Evolutionary conservation across 352 stramenopile species (phyloP).

Genomic region (Phytopythium sindhum): DNA sequence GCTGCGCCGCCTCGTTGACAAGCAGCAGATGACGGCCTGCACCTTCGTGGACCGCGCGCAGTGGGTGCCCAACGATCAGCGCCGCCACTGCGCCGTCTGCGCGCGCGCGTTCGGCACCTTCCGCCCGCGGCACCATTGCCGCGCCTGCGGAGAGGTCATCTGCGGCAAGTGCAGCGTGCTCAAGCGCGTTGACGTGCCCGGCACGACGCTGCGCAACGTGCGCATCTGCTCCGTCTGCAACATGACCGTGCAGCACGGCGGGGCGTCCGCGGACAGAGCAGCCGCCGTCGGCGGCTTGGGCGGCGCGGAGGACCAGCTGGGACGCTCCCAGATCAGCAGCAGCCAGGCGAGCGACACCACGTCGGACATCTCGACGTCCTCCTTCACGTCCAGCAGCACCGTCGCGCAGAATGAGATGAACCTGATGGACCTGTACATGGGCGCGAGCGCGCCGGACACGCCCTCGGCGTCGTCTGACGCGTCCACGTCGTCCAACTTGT

Average conservation of each 20-base stretch:
- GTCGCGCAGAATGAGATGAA: conserved; percentile 85
- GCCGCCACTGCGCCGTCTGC: conserved; percentile 72
- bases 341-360: conserved; percentile 39
- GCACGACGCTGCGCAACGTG: conserved; percentile 78
- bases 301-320: not conserved
- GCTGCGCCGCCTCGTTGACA: conserved; percentile 77
- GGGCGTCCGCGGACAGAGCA: not conserved
- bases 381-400: conserved; percentile 74
- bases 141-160: conserved; percentile 86
- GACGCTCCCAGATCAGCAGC: not conserved
- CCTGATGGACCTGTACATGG: conserved; percentile 79
- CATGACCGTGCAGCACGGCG: conserved; percentile 76
- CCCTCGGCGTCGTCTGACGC: conserved; percentile 74
- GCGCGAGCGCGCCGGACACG: conserved; percentile 48
- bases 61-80: conserved; percentile 78
- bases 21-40: conserved; percentile 84
- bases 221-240: conserved; percentile 84
- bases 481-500: conserved; percentile 74
- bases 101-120: conserved; percentile 72
- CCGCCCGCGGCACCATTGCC: conserved; percentile 80
- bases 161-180: conserved; percentile 86
- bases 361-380: conserved; percentile 77
- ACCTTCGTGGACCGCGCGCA: conserved; percentile 80
- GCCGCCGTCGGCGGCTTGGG: conserved; percentile 7
- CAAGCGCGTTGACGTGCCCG: conserved; percentile 75